These are phyloP conservation scores for Lactarius deliciosus DNA, from an alignment of 768 basidiomycete genomes.

Conservation along the genomic window DNA sequence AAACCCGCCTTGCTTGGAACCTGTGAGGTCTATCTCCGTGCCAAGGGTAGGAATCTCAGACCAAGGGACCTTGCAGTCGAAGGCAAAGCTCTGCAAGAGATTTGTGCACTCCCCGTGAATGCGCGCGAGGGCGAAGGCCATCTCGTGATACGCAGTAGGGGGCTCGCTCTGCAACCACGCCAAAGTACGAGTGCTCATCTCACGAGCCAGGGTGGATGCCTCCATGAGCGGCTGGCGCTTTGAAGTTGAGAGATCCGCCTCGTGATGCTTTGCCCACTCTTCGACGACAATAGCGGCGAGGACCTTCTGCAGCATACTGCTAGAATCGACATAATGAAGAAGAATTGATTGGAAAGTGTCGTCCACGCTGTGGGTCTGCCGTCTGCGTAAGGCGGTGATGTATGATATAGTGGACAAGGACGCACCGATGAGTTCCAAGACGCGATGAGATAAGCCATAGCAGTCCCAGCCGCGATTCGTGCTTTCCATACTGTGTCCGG, in stretches of 20 bases:
- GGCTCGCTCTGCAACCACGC: slow-evolving; percentile 70
- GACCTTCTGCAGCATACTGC: slow-evolving; percentile 90
- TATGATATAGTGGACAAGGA: slow-evolving; percentile 15
- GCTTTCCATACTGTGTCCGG: slow-evolving; percentile 77
- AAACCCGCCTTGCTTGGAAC: slow-evolving; percentile 64
- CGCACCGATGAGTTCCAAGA: slow-evolving; percentile 66
- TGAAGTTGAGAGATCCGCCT: slow-evolving; percentile 35
- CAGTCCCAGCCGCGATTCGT: slow-evolving; percentile 72
- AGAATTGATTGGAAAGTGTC: slow-evolving; percentile 75
- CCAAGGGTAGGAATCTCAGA: slow-evolving; percentile 79
- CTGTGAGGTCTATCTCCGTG: slow-evolving; percentile 71
- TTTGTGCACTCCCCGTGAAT: slow-evolving; percentile 78
- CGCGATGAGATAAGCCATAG: slow-evolving; percentile 67
- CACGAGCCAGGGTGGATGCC: slow-evolving; percentile 56
- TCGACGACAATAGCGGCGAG: slow-evolving; percentile 83
- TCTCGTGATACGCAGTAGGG: slow-evolving; percentile 87
- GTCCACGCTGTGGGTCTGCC: slow-evolving; percentile 47
- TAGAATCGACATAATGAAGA: slow-evolving; percentile 76
- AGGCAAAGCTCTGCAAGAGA: slow-evolving; percentile 77
- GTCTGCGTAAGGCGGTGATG: slow-evolving; percentile 10
- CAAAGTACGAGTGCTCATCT: slow-evolving; percentile 68
- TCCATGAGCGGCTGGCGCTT: slow-evolving; percentile 48
- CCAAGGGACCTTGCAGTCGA: slow-evolving; percentile 84
- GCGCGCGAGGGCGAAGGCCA: slow-evolving; percentile 75
- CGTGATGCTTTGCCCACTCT: slow-evolving; percentile 80